Percentiles rank a stretch among this genome's conserved stretches.
Evolutionary conservation across 495 filamentous ascomycete genomes (phyloP).

Genomic region (Aspergillus leporis): DNA sequence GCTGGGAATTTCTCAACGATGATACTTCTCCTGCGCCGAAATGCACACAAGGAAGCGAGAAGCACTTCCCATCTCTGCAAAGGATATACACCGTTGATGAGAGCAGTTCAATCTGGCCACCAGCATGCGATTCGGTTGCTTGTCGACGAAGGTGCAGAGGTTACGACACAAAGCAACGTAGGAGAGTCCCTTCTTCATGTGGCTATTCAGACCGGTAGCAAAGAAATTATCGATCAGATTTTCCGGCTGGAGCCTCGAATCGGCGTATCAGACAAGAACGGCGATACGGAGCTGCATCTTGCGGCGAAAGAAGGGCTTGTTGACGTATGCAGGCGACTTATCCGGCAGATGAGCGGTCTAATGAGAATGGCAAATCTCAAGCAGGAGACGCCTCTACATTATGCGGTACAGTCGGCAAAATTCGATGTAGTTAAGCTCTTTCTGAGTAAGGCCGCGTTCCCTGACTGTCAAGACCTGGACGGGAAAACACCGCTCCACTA

Average conservation of each 20-base stretch:
- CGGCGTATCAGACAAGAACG: neutral
- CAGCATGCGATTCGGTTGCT: neutral
- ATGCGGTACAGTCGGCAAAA: neutral
- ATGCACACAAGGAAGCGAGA: neutral
- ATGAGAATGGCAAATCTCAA: neutral
- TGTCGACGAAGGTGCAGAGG: neutral
- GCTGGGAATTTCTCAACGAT: neutral
- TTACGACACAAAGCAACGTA: neutral
- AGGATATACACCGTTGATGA: conserved; percentile 1
- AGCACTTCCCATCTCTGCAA: neutral
- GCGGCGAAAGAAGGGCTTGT: neutral
- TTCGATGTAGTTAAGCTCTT: neutral
- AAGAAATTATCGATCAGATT: neutral
- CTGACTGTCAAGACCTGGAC: neutral
- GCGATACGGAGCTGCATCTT: conserved; percentile 6
- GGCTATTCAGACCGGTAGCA: neutral
- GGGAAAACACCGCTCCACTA: conserved; percentile 1
- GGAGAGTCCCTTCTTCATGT: conserved; percentile 1
- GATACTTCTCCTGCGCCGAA: neutral
- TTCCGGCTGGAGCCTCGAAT: neutral
- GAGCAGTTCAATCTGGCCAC: neutral
- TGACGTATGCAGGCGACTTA: neutral
- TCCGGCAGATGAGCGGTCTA: neutral
- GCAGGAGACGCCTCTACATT: conserved; percentile 2
- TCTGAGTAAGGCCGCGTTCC: neutral